Conservation (phyloP, 2,329 filamentous ascomycete species). For the Ascochyta fabae region DNA sequence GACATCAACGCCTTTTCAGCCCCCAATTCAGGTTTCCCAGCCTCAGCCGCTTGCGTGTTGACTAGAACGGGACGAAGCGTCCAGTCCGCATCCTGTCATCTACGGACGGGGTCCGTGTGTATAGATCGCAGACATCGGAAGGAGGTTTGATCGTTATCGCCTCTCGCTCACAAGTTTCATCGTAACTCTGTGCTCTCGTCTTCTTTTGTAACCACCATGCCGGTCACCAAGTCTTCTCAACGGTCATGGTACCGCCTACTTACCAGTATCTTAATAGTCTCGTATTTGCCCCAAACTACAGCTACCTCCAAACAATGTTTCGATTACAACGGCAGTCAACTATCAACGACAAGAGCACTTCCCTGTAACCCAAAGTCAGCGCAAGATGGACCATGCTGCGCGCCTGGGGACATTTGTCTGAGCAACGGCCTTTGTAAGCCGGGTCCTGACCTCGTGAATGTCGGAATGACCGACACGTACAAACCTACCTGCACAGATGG, state of each 20-base stretch:
- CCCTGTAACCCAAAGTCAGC: conserved; percentile 5
- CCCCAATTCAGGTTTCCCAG: background rate
- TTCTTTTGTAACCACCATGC: background rate
- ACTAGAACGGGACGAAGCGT: background rate
- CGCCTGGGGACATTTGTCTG: conserved; percentile 7
- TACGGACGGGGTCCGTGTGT: background rate
- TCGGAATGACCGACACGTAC: conserved; percentile 6
- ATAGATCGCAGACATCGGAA: background rate
- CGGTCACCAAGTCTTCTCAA: background rate
- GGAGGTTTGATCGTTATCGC: background rate
- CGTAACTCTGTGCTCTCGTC: background rate
- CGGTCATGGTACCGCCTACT: background rate
- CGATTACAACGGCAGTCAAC: background rate
- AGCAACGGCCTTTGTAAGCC: conserved; percentile 13
- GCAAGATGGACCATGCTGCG: conserved; percentile 9
- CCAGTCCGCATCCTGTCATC: background rate
- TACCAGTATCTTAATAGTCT: background rate
- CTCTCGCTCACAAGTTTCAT: background rate
- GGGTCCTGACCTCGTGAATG: conserved; percentile 2
- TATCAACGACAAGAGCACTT: background rate
- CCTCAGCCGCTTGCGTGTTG: background rate
- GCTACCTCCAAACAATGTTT: conserved; percentile 5
- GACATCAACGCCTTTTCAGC: background rate
- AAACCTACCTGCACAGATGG: conserved; percentile 10
- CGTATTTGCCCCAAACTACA: background rate